phyloP scores from a whole-genome alignment of 2,329 filamentous ascomycete species.

The Fusarium sp. region DNA sequence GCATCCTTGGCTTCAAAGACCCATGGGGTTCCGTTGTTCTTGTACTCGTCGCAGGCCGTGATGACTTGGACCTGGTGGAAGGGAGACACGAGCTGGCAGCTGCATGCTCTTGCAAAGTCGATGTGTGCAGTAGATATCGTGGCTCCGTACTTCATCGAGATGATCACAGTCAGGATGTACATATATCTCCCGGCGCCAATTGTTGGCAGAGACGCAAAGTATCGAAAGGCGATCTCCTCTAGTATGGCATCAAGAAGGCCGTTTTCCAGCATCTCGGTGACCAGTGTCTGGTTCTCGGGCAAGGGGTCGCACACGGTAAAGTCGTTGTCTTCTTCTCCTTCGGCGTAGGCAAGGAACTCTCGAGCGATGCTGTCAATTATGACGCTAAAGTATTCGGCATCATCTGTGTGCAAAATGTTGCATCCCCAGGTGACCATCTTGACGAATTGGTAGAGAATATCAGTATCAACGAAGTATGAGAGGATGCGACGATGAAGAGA shows the following conservation, averaged over 20 bases:
- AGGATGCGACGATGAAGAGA: background rate
- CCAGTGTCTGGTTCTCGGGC: background rate
- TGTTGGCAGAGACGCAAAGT: background rate
- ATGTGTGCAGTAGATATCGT: background rate
- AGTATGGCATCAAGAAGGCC: conserved; percentile 2
- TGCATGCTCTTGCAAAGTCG: background rate
- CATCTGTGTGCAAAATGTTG: conserved; percentile 1
- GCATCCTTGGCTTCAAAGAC: background rate
- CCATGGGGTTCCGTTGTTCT: conserved; percentile 12
- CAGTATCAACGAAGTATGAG: too few species aligned
- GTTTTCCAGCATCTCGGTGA: background rate
- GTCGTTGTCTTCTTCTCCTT: conserved; percentile 1
- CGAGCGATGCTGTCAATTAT: background rate
- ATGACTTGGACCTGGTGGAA: conserved; percentile 16
- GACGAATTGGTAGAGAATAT: background rate
- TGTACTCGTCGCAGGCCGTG: conserved; percentile 14
- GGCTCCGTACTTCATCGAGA: background rate
- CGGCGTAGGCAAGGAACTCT: background rate
- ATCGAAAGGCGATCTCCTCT: background rate
- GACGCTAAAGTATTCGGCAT: background rate
- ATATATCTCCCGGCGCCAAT: background rate
- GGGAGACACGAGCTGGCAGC: background rate
- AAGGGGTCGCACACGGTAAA: conserved; percentile 1
- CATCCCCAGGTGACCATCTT: conserved; percentile 5
- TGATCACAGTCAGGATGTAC: background rate